Base-by-base conservation (phyloP, 257 asterid genomes). In the Buddleja alternifolia region DNA sequence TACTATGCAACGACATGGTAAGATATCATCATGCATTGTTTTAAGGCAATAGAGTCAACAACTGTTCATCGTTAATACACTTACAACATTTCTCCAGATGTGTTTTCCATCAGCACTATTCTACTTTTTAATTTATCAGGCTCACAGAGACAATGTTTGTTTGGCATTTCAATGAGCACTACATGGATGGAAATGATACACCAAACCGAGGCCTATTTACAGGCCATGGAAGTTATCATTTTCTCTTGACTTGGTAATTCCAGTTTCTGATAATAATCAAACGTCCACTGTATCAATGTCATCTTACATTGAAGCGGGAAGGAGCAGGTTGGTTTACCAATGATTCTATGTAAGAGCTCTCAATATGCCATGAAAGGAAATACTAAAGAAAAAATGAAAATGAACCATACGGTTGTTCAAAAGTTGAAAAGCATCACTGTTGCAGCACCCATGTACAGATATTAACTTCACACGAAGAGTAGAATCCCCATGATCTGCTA, bases 401-500 rank as follows among this genome's bases (percentile, higher is more conserved):
- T 53, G 71, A 71, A 68, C 58, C 92, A 69, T 83, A 93, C 97
- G 96, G 63, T 81, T 85, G 79, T 80, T 85, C 71, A 86, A 61
- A 61, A 87, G 88, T 82, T 85, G 93, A 66, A 77, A 74, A 68
- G 95, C 95, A 62, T 89, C 95, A 64, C 93, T 84, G 77, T 81
- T 80, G 57, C 74, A 70, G 73, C 95, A 91, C 51, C 96, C 97
- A 10, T 78, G 84, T 47, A 91, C 69, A 29, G 91, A 84, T 63
- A 89, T 87, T 63, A 87, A 77, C 78, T 80, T 79, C 21, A 73
- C 63, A 37, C 82, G 79, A 67, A 59, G 67, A 73, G 69, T 72
- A 62, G 85, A 73, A 51, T 87, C 93, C 70, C 85, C 88, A 72
- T 75, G 82, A 75, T 85, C 84, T 72, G 74, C 64, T 55, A 75